A percentile compares a stretch with the other conserved stretches of the same genome.
Evolutionary conservation across 129 eudicot species (phyloP).

Genomic region (Mikania micrantha): DNA sequence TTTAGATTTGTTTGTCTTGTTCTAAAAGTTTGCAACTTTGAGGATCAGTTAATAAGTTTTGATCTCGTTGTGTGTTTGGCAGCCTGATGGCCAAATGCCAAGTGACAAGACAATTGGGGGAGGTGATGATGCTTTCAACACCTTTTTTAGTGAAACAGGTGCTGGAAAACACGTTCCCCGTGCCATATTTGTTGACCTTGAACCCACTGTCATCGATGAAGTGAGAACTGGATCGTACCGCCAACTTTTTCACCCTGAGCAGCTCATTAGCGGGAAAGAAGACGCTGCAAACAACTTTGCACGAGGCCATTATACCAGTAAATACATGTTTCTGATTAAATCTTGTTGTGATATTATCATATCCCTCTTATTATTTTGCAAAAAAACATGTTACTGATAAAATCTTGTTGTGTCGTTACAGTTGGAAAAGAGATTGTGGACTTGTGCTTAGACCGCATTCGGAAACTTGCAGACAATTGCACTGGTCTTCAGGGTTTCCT

Average conservation of each 20-base stretch:
- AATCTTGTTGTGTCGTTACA: not conserved
- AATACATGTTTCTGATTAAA: too few species aligned
- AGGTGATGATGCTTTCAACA: constrained; percentile 51
- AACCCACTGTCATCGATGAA: constrained; percentile 48
- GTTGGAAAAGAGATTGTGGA: constrained; percentile 53
- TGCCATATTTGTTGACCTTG: constrained; percentile 50
- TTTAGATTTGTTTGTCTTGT: not conserved
- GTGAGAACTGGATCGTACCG: constrained; percentile 51
- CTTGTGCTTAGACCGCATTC: constrained; percentile 45
- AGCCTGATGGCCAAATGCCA: constrained; percentile 58
- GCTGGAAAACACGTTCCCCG: constrained; percentile 51
- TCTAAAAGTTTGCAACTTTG: not conserved
- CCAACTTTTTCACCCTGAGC: too few species aligned
- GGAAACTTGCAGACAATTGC: too few species aligned
- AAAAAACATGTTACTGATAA: not conserved
- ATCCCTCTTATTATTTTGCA: not conserved
- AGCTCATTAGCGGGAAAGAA: constrained; percentile 48
- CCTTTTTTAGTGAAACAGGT: constrained; percentile 50
- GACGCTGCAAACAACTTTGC: constrained; percentile 55
- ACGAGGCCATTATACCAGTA: constrained; percentile 50
- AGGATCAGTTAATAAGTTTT: not conserved
- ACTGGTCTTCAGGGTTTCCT: too few species aligned
- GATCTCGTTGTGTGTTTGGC: not conserved
- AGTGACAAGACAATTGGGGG: constrained; percentile 45
- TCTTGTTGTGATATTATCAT: too few species aligned